A percentile compares a stretch with the other conserved stretches of the same genome.
These are phyloP conservation scores for Albatrellus ellisii DNA, from an alignment of 768 basidiomycete species.

Conservation along the genomic window DNA sequence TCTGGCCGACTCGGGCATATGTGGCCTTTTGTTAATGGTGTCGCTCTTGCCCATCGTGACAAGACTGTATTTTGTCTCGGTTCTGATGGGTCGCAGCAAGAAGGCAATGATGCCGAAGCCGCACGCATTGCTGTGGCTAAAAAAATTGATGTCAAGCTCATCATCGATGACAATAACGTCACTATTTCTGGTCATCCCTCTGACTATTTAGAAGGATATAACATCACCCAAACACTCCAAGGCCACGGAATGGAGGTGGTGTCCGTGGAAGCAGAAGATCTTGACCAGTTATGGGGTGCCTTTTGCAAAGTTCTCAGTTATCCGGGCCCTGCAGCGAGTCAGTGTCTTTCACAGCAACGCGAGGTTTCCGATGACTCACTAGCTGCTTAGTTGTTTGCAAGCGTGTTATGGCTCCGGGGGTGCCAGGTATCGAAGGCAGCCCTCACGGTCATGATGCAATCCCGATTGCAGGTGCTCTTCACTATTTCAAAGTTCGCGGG, in stretches of 20 bases:
- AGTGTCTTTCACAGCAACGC: constrained; percentile 13
- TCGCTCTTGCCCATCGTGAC: constrained; percentile 66
- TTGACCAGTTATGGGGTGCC: constrained; percentile 65
- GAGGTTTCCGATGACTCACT: neutral
- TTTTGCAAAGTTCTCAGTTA: constrained; percentile 40
- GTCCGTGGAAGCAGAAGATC: constrained; percentile 62
- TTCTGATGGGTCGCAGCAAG: constrained; percentile 86
- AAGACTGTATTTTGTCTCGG: constrained; percentile 76
- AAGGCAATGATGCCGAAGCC: constrained; percentile 85
- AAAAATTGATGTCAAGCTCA: constrained; percentile 67
- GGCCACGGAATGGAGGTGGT: constrained; percentile 77
- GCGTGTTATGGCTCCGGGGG: constrained; percentile 31
- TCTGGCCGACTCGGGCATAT: constrained; percentile 88
- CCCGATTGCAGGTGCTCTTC: constrained; percentile 66
- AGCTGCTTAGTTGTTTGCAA: constrained; percentile 45
- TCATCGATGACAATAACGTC: constrained; percentile 87
- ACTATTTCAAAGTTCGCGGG: constrained; percentile 56
- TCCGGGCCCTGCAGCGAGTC: constrained; percentile 71
- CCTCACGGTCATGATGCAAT: constrained; percentile 79
- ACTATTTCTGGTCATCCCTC: constrained; percentile 90
- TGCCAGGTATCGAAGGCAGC: constrained; percentile 63
- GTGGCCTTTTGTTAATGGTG: constrained; percentile 82
- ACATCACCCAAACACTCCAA: constrained; percentile 53
- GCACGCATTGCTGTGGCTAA: constrained; percentile 81
- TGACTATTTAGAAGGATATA: constrained; percentile 71